Evolutionary conservation across 2,329 filamentous ascomycete genomes (phyloP), one percentile per base, ranked within the genome.

Genomic region (Dendrostoma leiphaemia): DNA sequence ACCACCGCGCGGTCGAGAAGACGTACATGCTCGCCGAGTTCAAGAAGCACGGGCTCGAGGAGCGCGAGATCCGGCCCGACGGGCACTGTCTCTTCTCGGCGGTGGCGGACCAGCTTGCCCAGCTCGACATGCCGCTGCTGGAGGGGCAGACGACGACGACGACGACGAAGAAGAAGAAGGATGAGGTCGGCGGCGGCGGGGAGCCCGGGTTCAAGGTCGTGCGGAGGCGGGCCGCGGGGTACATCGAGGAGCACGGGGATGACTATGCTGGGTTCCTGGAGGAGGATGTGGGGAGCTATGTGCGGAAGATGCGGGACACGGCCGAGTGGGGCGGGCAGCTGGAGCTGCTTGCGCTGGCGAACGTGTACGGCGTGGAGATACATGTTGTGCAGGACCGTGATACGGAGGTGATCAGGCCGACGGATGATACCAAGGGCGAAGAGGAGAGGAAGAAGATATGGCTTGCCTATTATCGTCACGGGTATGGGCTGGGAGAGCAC

Each of bases 321-420:
- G 92, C 90, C 0, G 93, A 96, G 72, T 99, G 94, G 94, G 94
- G 94, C 47, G 94, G 94, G 0, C 90, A 97, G 75, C 72, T 97
- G 59, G 94, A 99, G 76, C 72, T 99, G 53, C 78, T 86, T 69
- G 94, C 94, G 23, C 78, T 99, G 67, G 89, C 93, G 48, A 86
- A 84, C 67, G 84, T 83, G 51, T 97, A 95, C 64, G 83, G 82
- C 3, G 84, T 94, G 10, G 83, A 88, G 65, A 93, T 97, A 59
- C 84, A 86, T 65, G 88, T 99, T 12, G 75, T 99, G 59, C 92
- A 97, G 64, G 88, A 93, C 67, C 91, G 91, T 4, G 76, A 86
- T 53, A 85, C 89, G 54, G 90, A 96, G 68, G 86, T 82, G 61
- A 90, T 97, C 59, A 77, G 80, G 63, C 79, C 83, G 59, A 65